Evolutionary conservation across 129 eudicot species (phyloP).

Genomic region (Helianthus tuberosus): DNA sequence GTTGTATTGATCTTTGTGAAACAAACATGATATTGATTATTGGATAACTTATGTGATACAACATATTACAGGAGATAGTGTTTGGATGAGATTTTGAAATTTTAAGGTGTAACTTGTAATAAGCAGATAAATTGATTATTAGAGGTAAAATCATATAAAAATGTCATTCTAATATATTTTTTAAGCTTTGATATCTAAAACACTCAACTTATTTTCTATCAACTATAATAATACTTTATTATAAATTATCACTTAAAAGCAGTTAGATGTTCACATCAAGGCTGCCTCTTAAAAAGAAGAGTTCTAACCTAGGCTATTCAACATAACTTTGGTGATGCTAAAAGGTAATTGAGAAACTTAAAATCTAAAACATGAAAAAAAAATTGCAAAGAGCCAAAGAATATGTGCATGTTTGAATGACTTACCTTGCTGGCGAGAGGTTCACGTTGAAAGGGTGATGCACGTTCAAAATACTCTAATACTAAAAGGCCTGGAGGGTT

Average conservation of each 20-base stretch:
- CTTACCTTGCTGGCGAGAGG: constrained; percentile 83
- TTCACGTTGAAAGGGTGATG: constrained; percentile 71
- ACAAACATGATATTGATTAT: neutral
- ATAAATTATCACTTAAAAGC: no score
- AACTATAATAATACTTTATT: no score
- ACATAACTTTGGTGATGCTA: neutral
- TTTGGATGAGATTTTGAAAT: neutral
- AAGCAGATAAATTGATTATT: neutral
- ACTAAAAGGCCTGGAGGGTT: constrained; percentile 75
- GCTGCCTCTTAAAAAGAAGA: neutral
- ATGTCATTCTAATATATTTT: no score
- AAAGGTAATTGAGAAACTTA: neutral
- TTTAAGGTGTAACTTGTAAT: neutral
- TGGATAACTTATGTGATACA: neutral
- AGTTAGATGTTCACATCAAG: neutral
- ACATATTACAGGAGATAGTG: neutral
- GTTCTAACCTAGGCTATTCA: neutral
- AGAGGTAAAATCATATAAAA: no score
- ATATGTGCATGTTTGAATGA: neutral
- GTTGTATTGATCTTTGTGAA: neutral
- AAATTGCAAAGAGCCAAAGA: neutral
- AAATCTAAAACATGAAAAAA: neutral
- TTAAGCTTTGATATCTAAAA: no score
- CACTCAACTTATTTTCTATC: no score
- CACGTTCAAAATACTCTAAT: constrained; percentile 71